These are phyloP conservation scores for Cadophora sp. DNA, from an alignment of 2,329 filamentous ascomycete species.

Conservation along the genomic window DNA sequence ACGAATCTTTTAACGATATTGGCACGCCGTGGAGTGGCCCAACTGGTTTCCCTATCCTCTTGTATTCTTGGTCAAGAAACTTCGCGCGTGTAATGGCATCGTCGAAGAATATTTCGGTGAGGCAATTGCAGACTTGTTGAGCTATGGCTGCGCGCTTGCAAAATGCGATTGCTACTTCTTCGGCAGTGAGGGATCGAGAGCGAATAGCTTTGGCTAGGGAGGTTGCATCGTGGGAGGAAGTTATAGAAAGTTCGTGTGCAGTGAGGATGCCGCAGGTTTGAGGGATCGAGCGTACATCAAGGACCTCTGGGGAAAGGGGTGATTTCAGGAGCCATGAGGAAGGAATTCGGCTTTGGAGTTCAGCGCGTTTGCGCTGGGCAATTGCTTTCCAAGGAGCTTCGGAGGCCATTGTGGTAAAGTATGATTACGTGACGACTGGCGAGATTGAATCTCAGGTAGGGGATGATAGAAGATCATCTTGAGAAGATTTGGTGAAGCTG, in stretches of 20 bases:
- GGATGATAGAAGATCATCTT: neutral
- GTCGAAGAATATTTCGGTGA: constrained; percentile 58
- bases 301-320: constrained; percentile 28
- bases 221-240: constrained; percentile 41
- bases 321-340: constrained; percentile 38
- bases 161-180: constrained; percentile 54
- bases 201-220: constrained; percentile 37
- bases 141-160: constrained; percentile 57
- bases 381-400: constrained; percentile 35
- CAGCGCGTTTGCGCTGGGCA: constrained; percentile 38
- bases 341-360: constrained; percentile 39
- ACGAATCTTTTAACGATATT: constrained; percentile 65
- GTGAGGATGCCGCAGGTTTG: constrained; percentile 37
- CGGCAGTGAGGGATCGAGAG: constrained; percentile 34
- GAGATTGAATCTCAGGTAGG: neutral
- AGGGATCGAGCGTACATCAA: constrained; percentile 38
- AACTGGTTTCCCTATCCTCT: constrained; percentile 48
- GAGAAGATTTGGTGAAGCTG: neutral
- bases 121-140: constrained; percentile 53
- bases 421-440: neutral
- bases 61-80: constrained; percentile 52
- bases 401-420: constrained; percentile 24
- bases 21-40: constrained; percentile 70
- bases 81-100: constrained; percentile 53
- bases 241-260: constrained; percentile 39